A percentile compares a stretch with the other conserved stretches of the same genome.
phyloP scores from a whole-genome alignment of 2,329 filamentous ascomycete species.

The Ambrosiella beaveri region DNA sequence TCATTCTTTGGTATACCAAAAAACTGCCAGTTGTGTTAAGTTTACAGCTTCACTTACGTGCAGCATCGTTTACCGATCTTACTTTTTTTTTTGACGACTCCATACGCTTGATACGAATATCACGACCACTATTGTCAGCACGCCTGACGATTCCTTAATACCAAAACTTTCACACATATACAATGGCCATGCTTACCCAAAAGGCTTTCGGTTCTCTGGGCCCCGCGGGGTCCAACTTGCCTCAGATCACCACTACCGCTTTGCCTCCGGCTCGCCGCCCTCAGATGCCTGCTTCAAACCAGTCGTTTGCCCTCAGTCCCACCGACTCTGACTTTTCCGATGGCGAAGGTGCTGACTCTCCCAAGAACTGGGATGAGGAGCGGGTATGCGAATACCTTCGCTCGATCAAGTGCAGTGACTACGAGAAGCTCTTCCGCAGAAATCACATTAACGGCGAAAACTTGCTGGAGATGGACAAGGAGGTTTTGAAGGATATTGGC shows the following conservation, averaged over 20 bases:
- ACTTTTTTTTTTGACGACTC: not conserved
- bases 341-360: conserved; percentile 54
- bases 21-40: not conserved
- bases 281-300: not conserved
- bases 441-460: conserved; percentile 98
- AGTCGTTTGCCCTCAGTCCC: conserved; percentile 10
- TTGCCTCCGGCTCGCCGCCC: conserved; percentile 30
- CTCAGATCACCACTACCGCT: conserved; percentile 30
- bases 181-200: conserved; percentile 64
- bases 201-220: conserved; percentile 52
- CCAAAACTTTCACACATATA: conserved; percentile 9
- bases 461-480: conserved; percentile 89
- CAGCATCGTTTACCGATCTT: not conserved
- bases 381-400: conserved; percentile 80
- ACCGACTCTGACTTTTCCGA: conserved; percentile 45
- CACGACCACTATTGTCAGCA: not conserved
- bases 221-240: conserved; percentile 30
- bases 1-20: not conserved
- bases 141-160: not conserved
- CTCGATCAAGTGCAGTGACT: conserved; percentile 84
- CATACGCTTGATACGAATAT: not conserved
- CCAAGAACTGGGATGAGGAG: conserved; percentile 81
- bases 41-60: not conserved
- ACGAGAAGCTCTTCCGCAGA: conserved; percentile 72
- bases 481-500: conserved; percentile 91